Evolutionary conservation across 305 asterid genomes (phyloP), one percentile per base, ranked within the genome.

Genomic region (Ilex paraguariensis): DNA sequence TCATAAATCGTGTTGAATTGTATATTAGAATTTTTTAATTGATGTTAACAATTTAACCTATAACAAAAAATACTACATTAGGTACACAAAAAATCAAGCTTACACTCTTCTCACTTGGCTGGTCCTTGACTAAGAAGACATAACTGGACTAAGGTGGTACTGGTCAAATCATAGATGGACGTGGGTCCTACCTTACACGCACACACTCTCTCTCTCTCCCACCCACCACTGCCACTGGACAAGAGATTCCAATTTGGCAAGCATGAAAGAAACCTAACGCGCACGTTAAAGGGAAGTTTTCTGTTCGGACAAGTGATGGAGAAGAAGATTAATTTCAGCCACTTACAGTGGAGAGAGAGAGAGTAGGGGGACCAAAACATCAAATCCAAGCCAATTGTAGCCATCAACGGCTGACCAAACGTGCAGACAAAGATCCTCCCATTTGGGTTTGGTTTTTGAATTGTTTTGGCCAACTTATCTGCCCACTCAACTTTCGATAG

Each of bases 201-300:
- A 61, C 39, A 46, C 30, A 6, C 58, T 48, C 14, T 61, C 30
- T 31, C 54, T 63, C 50, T 55, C 61, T 39, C 61, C 54, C 54
- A 39, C 62, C 66, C 51, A 49, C 40, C 42, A 14, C 65, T 62
- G 40, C 71, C 63, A 66, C 61, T 33, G 16, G 70, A 44, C 66
- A 71, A 63, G 59, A 64, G 71, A 71, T 67, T 67, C 68, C 68
- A 58, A 59, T 63, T 51, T 50, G 44, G 66, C 54, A 60, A 61
- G 68, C 63, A 69, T 54, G 79, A 73, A 75, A 72, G 75, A 68
- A 72, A 78, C 80, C 69, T 66, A 71, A 72, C 73, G 57, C 59
- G 74, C 81, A 76, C 73, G 77, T 56, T 62, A 53, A 53, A 31
- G 12, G 44, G 28, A 32, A 40, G 15, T 17, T 59, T 59, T 42